A percentile compares a stretch with the other conserved stretches of the same genome.
phyloP scores from a whole-genome alignment of 441 rosid genomes.

The Flueggea neowawraea region DNA sequence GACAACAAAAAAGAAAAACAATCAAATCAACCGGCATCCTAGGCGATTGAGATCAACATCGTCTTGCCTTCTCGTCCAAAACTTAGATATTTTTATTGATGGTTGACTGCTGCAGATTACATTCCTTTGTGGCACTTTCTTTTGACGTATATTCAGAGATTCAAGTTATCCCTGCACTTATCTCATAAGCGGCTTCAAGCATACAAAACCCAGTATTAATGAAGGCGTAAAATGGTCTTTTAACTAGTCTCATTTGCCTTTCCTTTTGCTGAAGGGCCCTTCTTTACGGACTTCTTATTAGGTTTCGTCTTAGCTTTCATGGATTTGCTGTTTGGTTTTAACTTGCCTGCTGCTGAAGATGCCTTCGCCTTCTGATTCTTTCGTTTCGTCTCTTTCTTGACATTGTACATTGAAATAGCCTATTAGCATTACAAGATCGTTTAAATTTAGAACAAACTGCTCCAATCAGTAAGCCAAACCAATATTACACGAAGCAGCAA shows the following conservation, averaged over 20 bases:
- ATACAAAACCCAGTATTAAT: too few species aligned
- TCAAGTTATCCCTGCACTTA: too few species aligned
- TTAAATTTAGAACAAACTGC: not conserved
- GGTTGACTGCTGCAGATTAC: too few species aligned
- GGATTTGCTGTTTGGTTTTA: conserved; percentile 46
- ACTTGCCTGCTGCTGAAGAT: conserved; percentile 49
- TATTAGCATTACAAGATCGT: conserved; percentile 13
- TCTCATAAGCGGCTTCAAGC: too few species aligned
- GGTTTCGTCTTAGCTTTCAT: conserved; percentile 34
- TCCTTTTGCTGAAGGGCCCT: conserved; percentile 37
- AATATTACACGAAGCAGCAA: not conserved
- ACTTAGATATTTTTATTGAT: too few species aligned
- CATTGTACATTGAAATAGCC: conserved; percentile 82
- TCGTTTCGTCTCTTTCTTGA: conserved; percentile 61
- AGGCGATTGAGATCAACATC: too few species aligned
- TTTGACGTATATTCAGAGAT: too few species aligned
- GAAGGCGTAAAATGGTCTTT: not conserved
- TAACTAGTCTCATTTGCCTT: conserved; percentile 32
- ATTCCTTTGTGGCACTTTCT: too few species aligned
- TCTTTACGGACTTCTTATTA: conserved; percentile 43
- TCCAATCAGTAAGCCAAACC: not conserved
- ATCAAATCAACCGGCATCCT: too few species aligned
- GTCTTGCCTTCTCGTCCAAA: too few species aligned
- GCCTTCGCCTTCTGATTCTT: conserved; percentile 27
- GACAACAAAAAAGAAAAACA: too few species aligned